Evolutionary conservation across 75 land plant species (phyloP).

Genomic region (Selaginella moellendorffii): DNA sequence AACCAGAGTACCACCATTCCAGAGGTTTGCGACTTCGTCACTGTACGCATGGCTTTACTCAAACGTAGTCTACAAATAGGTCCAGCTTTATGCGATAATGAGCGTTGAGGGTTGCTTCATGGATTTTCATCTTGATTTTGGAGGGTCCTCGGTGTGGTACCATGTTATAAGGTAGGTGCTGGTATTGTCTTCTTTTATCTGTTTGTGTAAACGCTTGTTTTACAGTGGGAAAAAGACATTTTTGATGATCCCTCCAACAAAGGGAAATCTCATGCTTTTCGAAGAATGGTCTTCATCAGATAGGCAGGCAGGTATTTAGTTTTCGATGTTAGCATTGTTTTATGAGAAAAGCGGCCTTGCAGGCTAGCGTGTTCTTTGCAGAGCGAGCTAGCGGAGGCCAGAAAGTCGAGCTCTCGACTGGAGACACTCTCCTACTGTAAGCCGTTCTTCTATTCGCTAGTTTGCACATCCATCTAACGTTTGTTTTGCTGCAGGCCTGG

Average conservation of each 20-base stretch:
- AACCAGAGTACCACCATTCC: slow-evolving; percentile 2
- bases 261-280: slow-evolving; percentile 22
- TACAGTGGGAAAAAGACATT: slow-evolving; percentile 23
- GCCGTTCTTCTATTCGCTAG: neutral
- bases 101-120: slow-evolving; percentile 27
- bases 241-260: slow-evolving; percentile 28
- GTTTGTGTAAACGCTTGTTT: neutral
- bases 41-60: neutral
- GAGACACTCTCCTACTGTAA: slow-evolving; percentile 30
- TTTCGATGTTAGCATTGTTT: neutral
- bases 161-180: slow-evolving; percentile 22
- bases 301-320: slow-evolving; percentile 17
- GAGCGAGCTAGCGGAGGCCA: slow-evolving; percentile 23
- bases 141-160: slow-evolving; percentile 34
- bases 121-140: slow-evolving; percentile 34
- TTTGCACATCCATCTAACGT: neutral
- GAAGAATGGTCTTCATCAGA: slow-evolving; percentile 33
- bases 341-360: neutral
- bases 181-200: slow-evolving; percentile 4
- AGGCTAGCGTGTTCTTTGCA: slow-evolving; percentile 27
- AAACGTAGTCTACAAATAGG: slow-evolving; percentile 9
- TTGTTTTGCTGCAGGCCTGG: slow-evolving; percentile 21
- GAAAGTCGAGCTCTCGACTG: slow-evolving; percentile 23
- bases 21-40: neutral
- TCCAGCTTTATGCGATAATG: slow-evolving; percentile 31